Conservation (phyloP, 352 stramenopile species). For the Pythium angustatum region DNA sequence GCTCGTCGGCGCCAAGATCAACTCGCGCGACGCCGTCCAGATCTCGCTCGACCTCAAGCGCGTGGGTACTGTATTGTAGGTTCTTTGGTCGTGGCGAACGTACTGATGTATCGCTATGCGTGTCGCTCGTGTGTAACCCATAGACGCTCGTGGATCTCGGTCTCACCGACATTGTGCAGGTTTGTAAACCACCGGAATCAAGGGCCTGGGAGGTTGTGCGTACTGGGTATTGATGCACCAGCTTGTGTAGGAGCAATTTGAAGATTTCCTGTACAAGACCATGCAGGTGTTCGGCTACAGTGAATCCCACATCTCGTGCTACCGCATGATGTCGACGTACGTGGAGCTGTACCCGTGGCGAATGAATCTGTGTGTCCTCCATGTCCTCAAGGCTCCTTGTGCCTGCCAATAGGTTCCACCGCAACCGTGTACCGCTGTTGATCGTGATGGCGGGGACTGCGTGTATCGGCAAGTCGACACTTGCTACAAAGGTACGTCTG, state of each 20-base stretch:
- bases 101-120: neutral
- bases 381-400: no score
- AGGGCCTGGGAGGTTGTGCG: neutral
- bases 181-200: conserved; percentile 21
- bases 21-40: conserved; percentile 82
- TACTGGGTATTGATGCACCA: neutral
- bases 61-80: no score
- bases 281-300: conserved; percentile 89
- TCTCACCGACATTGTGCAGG: conserved; percentile 82
- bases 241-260: conserved; percentile 75
- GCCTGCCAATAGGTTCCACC: conserved; percentile 62
- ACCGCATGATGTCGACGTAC: conserved; percentile 89
- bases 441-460: conserved; percentile 84
- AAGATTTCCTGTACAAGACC: conserved; percentile 91
- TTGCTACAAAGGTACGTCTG: conserved; percentile 85
- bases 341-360: no score
- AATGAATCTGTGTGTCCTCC: no score
- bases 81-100: neutral
- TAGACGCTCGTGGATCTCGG: conserved; percentile 86
- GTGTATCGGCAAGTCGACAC: conserved; percentile 84
- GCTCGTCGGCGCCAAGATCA: conserved; percentile 88
- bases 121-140: neutral
- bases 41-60: conserved; percentile 89
- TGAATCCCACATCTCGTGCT: conserved; percentile 80
- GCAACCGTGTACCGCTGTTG: conserved; percentile 78